Evolutionary conservation across 306 rosid genomes (phyloP).

Genomic region (Pachyrhizus erosus): DNA sequence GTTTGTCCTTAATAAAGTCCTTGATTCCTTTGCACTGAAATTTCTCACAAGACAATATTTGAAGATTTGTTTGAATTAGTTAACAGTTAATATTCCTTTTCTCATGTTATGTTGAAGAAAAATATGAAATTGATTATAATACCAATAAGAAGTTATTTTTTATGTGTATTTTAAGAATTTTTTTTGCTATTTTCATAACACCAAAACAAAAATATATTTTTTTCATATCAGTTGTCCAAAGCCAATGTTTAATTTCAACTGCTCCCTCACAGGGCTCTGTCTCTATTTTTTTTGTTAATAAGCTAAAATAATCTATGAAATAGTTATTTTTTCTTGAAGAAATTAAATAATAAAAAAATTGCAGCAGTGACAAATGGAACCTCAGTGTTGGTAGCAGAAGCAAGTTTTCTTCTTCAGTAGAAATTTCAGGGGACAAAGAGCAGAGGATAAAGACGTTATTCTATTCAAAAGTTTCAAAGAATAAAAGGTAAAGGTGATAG

Average conservation of each 20-base stretch:
- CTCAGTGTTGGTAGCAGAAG: background rate
- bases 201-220: background rate
- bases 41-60: background rate
- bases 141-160: background rate
- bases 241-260: too few relatives aligned
- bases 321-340: background rate
- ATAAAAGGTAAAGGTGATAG: constrained; percentile 47
- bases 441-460: constrained; percentile 1
- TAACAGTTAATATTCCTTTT: background rate
- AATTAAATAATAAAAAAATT: background rate
- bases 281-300: background rate
- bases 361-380: background rate
- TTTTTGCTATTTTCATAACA: background rate
- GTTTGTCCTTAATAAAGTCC: background rate
- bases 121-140: background rate
- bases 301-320: background rate
- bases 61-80: background rate
- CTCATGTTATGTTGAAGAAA: background rate
- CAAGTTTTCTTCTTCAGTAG: background rate
- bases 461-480: constrained; percentile 34
- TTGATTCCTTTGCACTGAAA: background rate
- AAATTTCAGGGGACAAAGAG: constrained; percentile 26
- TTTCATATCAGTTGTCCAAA: too few relatives aligned
- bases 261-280: too few relatives aligned
- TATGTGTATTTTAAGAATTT: background rate